Conservation (phyloP, 176 grass and related monocot genomes). For the Calamus simplicifolius region DNA sequence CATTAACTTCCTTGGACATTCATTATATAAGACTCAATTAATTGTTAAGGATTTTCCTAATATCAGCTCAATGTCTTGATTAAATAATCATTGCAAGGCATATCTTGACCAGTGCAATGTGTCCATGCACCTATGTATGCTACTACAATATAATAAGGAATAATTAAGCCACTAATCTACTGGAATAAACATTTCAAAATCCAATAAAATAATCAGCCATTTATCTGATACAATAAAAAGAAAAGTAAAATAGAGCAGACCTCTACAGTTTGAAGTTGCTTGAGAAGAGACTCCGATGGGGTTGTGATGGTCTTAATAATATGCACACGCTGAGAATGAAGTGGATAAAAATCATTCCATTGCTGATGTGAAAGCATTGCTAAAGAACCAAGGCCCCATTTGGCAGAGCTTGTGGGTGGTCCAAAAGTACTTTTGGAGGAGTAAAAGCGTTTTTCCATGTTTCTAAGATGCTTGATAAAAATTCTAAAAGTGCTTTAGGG, state of each 20-base stretch:
- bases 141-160: neutral
- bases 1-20: too few species aligned
- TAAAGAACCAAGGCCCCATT: conserved; percentile 15
- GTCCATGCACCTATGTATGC: neutral
- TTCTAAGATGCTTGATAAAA: too few species aligned
- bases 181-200: too few species aligned
- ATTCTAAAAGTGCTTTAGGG: too few species aligned
- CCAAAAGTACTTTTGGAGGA: too few species aligned
- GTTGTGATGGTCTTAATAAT: conserved; percentile 86
- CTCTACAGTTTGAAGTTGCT: conserved; percentile 93
- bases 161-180: too few species aligned
- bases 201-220: too few species aligned
- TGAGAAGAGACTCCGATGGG: conserved; percentile 85
- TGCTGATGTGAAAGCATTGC: conserved; percentile 2
- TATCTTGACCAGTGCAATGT: neutral
- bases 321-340: conserved; percentile 70
- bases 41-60: too few species aligned
- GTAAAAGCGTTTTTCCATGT: too few species aligned
- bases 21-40: too few species aligned
- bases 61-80: neutral
- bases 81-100: neutral
- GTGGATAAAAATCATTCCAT: conserved; percentile 1
- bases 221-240: too few species aligned
- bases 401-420: too few species aligned
- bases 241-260: conserved; percentile 21